A percentile compares a stretch with the other conserved stretches of the same genome.
These are phyloP conservation scores for Hericium alpestre DNA, from an alignment of 768 basidiomycete genomes.

Conservation along the genomic window DNA sequence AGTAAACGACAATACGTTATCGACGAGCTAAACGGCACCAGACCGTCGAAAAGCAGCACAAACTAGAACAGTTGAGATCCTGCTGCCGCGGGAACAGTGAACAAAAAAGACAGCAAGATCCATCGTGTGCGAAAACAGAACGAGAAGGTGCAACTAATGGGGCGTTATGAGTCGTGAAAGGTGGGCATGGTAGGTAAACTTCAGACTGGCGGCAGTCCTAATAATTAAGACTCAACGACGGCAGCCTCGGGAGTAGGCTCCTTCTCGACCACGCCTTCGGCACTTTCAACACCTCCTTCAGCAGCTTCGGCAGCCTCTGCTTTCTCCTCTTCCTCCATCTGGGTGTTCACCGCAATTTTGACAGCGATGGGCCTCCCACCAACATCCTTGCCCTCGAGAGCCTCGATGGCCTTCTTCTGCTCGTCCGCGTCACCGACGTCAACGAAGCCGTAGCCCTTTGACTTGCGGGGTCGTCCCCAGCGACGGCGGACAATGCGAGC, in stretches of 20 bases:
- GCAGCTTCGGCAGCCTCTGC: conserved; percentile 13
- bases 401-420: conserved; percentile 84
- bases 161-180: conserved; percentile 10
- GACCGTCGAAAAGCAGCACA: conserved; percentile 23
- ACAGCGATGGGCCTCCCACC: conserved; percentile 80
- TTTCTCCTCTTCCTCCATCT: conserved; percentile 32
- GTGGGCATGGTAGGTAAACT: conserved; percentile 1
- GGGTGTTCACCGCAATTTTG: conserved; percentile 89
- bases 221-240: conserved; percentile 10
- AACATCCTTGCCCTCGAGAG: conserved; percentile 80
- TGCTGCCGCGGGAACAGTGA: conserved; percentile 2
- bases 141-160: conserved; percentile 9
- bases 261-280: conserved; percentile 8
- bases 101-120: conserved; percentile 17
- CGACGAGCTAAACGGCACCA: conserved; percentile 32
- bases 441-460: conserved; percentile 97
- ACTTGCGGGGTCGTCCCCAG: conserved; percentile 75
- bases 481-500: conserved; percentile 85
- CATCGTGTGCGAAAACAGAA: not conserved
- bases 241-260: conserved; percentile 10
- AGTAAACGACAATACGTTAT: conserved; percentile 14
- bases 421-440: conserved; percentile 84
- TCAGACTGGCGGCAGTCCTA: not conserved
- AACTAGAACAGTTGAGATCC: conserved; percentile 18
- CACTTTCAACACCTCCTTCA: not conserved